These are phyloP conservation scores for Solanum etuberosum DNA, from an alignment of 257 asterid species.

Conservation along the genomic window DNA sequence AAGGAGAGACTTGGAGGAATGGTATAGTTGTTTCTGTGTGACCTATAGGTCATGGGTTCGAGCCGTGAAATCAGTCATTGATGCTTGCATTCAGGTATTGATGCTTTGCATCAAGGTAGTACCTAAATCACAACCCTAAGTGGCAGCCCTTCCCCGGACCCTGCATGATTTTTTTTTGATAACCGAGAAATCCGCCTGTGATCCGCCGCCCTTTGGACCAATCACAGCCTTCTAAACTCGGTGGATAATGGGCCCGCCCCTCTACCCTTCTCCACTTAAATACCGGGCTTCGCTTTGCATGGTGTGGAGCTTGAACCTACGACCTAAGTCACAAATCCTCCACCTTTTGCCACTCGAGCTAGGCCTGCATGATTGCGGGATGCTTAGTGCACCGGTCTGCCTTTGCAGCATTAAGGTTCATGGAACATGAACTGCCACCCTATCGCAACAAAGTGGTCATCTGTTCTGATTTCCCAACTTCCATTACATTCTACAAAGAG, in stretches of 20 bases:
- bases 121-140: not conserved
- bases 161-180: not conserved
- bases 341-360: too few species aligned
- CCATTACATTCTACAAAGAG: not conserved
- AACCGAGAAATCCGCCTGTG: too few species aligned
- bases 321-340: too few species aligned
- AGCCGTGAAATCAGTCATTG: not conserved
- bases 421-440: not conserved
- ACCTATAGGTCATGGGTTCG: not conserved
- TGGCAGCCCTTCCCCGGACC: not conserved
- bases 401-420: not conserved
- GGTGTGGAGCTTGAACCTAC: too few species aligned
- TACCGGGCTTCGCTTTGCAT: too few species aligned
- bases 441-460: not conserved
- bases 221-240: too few species aligned
- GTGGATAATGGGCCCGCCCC: too few species aligned
- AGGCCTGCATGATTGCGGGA: not conserved
- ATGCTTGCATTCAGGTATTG: not conserved
- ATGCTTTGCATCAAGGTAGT: not conserved
- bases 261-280: too few species aligned
- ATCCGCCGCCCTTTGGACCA: too few species aligned
- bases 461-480: not conserved
- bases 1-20: not conserved
- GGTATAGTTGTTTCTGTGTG: not conserved
- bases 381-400: not conserved